Base-by-base conservation (phyloP, 2,329 filamentous ascomycete genomes). In the Biscogniauxia marginata region DNA sequence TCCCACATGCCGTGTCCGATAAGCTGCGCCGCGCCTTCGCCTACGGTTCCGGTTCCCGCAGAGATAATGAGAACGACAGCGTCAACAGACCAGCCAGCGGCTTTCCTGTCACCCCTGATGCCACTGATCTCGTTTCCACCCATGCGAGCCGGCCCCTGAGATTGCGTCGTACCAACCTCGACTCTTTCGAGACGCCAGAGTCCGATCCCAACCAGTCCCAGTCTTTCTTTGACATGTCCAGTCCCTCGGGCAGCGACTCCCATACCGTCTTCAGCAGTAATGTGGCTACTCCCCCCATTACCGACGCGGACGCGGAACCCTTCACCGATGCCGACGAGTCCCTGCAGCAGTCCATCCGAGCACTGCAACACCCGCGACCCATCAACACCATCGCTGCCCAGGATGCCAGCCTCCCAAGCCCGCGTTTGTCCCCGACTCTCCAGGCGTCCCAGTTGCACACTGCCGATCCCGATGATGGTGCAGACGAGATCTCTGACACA, bases 381-480 rank as follows among this genome's bases (percentile, higher is more conserved):
- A 79, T 93, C 50, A 87, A 92, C 66, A 88, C 86, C 48, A 82
- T 88, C 53, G 84, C 86, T 55, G 86, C 88, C 43, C 90, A 95
- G 71, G 93, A 97, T 77, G 91, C 91, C 62, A 97, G 91, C 74
- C 80, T 99, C 59, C 95, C 95, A 52, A 99, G 95, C 71, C 95
- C 95, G 30, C 93, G 95, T 67, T 77, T 99, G 55, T 99, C 95
- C 22, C 95, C 95, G 3, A 96, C 93, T 5, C 84, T 96, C 57
- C 91, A 90, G 65, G 89, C 93, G 46, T 79, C 80, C 22, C 80
- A 84, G 64, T 70, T 79, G 7, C 77, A 77, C 20, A 67, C 70
- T 1, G 65, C 67, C 22, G 71, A 71, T 22, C 71, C 73, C 16
- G 75, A 80, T 46, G 79, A 82, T 1, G 74, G 75, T n/a, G n/a